A percentile compares a stretch with the other conserved stretches of the same genome.
phyloP scores from a whole-genome alignment of 2,329 filamentous ascomycete genomes.

The Ilyonectria sp. region DNA sequence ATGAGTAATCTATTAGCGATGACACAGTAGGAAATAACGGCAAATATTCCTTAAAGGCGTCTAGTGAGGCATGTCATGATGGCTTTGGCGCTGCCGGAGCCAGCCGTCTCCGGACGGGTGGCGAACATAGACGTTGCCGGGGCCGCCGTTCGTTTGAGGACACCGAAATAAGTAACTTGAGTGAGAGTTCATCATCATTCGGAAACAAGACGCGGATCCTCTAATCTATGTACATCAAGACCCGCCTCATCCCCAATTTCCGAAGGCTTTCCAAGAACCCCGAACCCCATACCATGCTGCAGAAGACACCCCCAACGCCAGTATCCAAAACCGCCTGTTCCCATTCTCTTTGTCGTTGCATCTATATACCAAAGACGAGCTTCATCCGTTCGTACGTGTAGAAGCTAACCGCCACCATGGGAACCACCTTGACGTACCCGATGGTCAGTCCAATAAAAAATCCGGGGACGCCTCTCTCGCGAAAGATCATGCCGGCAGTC shows the following conservation, averaged over 20 bases:
- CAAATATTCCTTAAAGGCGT: background rate
- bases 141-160: background rate
- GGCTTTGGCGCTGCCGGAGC: background rate
- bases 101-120: background rate
- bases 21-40: background rate
- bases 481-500: constrained; percentile 81
- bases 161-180: background rate
- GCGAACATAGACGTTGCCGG: background rate
- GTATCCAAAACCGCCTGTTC: constrained; percentile 20
- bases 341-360: constrained; percentile 21
- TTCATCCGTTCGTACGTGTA: constrained; percentile 78
- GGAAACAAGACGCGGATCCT: constrained; percentile 15
- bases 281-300: constrained; percentile 33
- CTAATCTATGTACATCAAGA: constrained; percentile 26
- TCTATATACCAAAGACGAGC: constrained; percentile 75
- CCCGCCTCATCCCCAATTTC: background rate
- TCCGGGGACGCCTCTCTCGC: constrained; percentile 82
- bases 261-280: constrained; percentile 15
- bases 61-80: background rate
- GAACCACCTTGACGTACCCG: constrained; percentile 94
- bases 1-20: constrained; percentile 34
- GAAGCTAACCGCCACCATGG: constrained; percentile 83
- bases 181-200: background rate
- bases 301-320: constrained; percentile 46
- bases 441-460: constrained; percentile 96